Conservation (phyloP, 768 basidiomycete species). For the Termitomyces heimii region DNA sequence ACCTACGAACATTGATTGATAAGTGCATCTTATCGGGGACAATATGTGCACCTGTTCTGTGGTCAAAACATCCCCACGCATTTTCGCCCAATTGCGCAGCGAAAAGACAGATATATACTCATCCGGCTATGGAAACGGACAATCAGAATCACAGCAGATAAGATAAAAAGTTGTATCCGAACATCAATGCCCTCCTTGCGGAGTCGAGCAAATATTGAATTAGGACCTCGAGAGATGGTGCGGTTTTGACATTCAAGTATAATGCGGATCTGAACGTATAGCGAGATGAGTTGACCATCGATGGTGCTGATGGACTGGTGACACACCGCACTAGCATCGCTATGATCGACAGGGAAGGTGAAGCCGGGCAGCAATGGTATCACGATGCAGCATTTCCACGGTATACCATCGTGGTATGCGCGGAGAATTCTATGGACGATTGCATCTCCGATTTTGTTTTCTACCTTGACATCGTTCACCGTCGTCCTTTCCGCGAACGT, state of each 20-base stretch:
- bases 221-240: slow-evolving; percentile 80
- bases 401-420: slow-evolving; percentile 73
- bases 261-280: slow-evolving; percentile 64
- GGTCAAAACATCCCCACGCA: slow-evolving; percentile 75
- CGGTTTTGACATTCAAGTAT: slow-evolving; percentile 95
- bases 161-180: slow-evolving; percentile 18
- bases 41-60: slow-evolving; percentile 71
- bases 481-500: slow-evolving; percentile 49
- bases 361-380: slow-evolving; percentile 94
- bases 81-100: slow-evolving; percentile 89
- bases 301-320: not conserved
- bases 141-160: slow-evolving; percentile 4
- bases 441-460: slow-evolving; percentile 94
- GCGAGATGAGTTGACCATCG: not conserved
- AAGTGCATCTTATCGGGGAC: not conserved
- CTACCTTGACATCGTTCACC: slow-evolving; percentile 79
- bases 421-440: slow-evolving; percentile 86
- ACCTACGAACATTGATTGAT: slow-evolving; percentile 38
- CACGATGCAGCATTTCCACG: slow-evolving; percentile 91
- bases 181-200: slow-evolving; percentile 88
- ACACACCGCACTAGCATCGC: slow-evolving; percentile 86
- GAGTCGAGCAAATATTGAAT: slow-evolving; percentile 86
- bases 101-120: slow-evolving; percentile 91
- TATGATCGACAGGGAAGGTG: slow-evolving; percentile 86
- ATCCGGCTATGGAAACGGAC: slow-evolving; percentile 55